phyloP scores from a whole-genome alignment of 441 rosid species.

The Erysimum cheiri region DNA sequence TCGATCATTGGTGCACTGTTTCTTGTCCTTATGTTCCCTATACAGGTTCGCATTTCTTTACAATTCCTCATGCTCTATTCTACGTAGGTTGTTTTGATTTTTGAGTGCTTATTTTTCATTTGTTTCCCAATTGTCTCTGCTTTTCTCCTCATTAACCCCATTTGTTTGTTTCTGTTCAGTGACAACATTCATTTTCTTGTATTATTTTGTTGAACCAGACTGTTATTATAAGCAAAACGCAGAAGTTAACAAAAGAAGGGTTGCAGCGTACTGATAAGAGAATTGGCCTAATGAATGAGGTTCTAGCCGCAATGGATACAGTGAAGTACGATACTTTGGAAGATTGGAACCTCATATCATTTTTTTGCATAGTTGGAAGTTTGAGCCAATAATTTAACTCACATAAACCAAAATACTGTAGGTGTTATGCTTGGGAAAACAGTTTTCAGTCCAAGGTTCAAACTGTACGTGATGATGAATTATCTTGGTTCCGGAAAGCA shows the following conservation, averaged over 20 bases:
- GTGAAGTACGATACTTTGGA: constrained; percentile 77
- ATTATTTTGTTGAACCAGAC: constrained; percentile 61
- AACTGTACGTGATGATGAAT: constrained; percentile 77
- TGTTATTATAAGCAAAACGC: constrained; percentile 87
- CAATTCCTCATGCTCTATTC: constrained; percentile 22
- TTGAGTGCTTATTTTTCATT: constrained; percentile 17
- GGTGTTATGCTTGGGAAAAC: constrained; percentile 99
- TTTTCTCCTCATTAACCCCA: constrained; percentile 14
- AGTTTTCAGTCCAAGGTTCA: constrained; percentile 96
- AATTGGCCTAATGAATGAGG: constrained; percentile 98
- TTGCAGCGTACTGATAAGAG: constrained; percentile 97
- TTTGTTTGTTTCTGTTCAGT: background rate
- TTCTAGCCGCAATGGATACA: constrained; percentile 99
- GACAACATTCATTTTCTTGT: background rate
- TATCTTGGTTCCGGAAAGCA: constrained; percentile 97
- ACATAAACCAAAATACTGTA: constrained; percentile 46
- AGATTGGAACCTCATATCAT: background rate
- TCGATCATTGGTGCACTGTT: constrained; percentile 73
- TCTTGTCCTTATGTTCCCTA: constrained; percentile 88
- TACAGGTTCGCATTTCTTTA: constrained; percentile 64
- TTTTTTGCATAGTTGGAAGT: constrained; percentile 25
- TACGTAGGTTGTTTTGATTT: constrained; percentile 29
- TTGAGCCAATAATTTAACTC: constrained; percentile 35
- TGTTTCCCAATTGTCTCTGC: constrained; percentile 23
- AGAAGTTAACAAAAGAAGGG: constrained; percentile 95